These are phyloP conservation scores for Piromyces sp. DNA, from an alignment of 192 early-diverging fungal species.

Conservation along the genomic window DNA sequence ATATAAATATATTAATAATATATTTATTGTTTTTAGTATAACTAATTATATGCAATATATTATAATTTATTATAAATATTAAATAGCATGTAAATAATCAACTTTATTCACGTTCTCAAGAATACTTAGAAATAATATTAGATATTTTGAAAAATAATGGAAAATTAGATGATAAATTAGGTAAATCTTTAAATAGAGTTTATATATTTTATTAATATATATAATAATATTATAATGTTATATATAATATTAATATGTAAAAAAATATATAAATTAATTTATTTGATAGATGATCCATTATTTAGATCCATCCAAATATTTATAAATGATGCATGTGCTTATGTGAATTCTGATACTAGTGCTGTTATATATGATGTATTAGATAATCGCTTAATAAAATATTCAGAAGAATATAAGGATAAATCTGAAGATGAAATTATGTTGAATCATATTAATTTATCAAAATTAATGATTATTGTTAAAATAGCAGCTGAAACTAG, in stretches of 20 bases:
- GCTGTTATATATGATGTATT: background rate
- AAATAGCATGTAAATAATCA: background rate
- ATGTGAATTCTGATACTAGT: background rate
- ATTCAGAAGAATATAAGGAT: background rate
- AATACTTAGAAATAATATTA: background rate
- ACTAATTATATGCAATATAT: background rate
- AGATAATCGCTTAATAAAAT: background rate
- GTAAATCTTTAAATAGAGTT: background rate
- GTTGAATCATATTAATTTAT: background rate
- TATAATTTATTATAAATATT: background rate
- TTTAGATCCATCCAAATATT: background rate
- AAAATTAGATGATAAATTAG: background rate
- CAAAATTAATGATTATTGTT: background rate
- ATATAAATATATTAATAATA: too few relatives aligned
- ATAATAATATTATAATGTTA: too few relatives aligned
- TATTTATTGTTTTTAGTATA: too few relatives aligned
- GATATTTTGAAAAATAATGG: background rate
- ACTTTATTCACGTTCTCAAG: background rate
- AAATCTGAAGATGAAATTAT: background rate
- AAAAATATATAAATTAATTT: too few relatives aligned
- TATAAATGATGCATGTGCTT: background rate
- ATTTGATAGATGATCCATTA: background rate
- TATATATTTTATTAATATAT: background rate
- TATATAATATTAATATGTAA: too few relatives aligned
- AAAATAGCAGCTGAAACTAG: background rate